These are phyloP conservation scores for Fraxinus pennsylvanica DNA, from an alignment of 257 asterid species.

Conservation along the genomic window DNA sequence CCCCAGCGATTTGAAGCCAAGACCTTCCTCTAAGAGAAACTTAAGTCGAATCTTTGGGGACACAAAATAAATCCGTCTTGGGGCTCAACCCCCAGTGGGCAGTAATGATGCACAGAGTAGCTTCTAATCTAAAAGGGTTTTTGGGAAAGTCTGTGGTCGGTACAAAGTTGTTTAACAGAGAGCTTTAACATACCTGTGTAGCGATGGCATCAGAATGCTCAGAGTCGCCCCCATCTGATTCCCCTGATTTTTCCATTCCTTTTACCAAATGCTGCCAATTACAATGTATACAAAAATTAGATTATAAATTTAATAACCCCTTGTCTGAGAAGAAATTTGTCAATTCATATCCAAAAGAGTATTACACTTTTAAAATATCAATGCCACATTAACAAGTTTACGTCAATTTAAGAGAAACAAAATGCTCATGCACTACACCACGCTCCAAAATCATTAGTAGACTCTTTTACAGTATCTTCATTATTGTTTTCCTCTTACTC, in stretches of 20 bases:
- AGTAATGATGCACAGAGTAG: no score
- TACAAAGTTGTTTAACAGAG: not conserved
- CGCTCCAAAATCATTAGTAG: not conserved
- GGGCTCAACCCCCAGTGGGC: no score
- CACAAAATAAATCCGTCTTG: no score
- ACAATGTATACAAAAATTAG: not conserved
- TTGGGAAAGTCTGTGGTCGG: no score
- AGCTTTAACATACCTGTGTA: constrained; percentile 53
- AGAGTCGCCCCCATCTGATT: constrained; percentile 41
- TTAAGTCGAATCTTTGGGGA: no score
- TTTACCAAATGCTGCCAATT: constrained; percentile 54
- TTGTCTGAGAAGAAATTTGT: not conserved
- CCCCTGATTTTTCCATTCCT: constrained; percentile 55
- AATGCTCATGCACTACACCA: not conserved
- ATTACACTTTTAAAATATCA: not conserved
- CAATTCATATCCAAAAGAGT: not conserved
- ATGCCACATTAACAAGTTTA: not conserved
- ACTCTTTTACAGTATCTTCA: not conserved
- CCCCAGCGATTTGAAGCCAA: no score
- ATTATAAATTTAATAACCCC: not conserved
- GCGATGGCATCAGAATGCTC: constrained; percentile 60
- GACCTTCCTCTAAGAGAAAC: no score
- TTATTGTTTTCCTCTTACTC: not conserved
- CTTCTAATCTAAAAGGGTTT: no score
- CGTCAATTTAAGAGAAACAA: not conserved